Conservation (phyloP, 1,139 yeast species). For the Geotrichum carabidarum region DNA sequence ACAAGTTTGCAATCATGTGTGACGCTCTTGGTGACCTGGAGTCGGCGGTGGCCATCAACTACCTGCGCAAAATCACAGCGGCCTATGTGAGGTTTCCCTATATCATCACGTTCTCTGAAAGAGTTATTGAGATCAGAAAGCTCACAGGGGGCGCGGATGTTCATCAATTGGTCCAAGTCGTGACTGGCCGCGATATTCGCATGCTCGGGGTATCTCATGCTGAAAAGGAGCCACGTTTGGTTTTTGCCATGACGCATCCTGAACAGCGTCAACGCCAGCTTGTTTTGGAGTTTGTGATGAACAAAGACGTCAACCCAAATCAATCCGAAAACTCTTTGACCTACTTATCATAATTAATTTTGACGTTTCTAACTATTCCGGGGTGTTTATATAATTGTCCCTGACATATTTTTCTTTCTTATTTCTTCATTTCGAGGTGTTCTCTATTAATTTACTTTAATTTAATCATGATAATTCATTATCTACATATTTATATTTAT, state of each 20-base stretch:
- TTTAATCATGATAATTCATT: too few species aligned
- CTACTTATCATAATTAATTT: neutral
- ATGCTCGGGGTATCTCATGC: slow-evolving; percentile 8
- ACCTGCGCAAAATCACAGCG: slow-evolving; percentile 14
- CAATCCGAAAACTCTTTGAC: slow-evolving; percentile 5
- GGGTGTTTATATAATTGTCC: neutral
- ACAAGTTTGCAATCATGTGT: slow-evolving; percentile 20
- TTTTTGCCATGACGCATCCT: slow-evolving; percentile 17
- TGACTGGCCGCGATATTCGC: slow-evolving; percentile 19
- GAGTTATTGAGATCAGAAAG: slow-evolving; percentile 16
- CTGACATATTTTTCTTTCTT: neutral
- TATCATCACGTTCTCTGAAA: slow-evolving; percentile 16
- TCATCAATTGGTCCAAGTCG: slow-evolving; percentile 18
- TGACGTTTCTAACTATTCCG: neutral
- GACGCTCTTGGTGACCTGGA: slow-evolving; percentile 13
- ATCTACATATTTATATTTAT: too few species aligned
- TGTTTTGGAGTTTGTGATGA: slow-evolving; percentile 11
- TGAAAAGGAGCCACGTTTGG: neutral
- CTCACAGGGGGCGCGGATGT: slow-evolving; percentile 15
- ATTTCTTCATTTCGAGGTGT: neutral
- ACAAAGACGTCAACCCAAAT: neutral
- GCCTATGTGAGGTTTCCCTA: slow-evolving; percentile 18
- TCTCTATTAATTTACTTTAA: too few species aligned
- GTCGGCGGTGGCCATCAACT: slow-evolving; percentile 13
- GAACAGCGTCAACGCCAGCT: slow-evolving; percentile 7